Conservation (phyloP, 2,329 filamentous ascomycete species). For the Phialocephala subalpina region DNA sequence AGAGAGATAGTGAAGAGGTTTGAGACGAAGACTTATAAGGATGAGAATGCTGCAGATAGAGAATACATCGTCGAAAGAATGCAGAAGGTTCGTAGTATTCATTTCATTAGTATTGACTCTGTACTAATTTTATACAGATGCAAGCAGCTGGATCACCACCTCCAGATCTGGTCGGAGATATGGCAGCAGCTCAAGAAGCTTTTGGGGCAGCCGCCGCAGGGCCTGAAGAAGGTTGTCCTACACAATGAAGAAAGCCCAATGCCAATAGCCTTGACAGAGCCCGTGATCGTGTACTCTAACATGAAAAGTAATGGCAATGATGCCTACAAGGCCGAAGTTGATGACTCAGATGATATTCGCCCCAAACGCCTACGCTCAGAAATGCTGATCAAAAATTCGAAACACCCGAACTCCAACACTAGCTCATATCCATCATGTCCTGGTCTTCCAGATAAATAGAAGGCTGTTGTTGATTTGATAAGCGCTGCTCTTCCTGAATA, state of each 20-base stretch:
- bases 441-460: conserved; percentile 38
- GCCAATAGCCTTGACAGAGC: conserved; percentile 18
- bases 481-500: conserved; percentile 53
- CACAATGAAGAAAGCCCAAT: conserved; percentile 56
- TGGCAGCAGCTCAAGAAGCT: conserved; percentile 81
- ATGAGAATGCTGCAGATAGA: conserved; percentile 81
- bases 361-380: conserved; percentile 38
- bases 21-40: conserved; percentile 81
- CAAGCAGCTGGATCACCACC: conserved; percentile 93
- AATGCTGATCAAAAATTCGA: conserved; percentile 20
- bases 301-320: conserved; percentile 20
- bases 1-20: conserved; percentile 89
- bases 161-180: conserved; percentile 88
- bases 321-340: conserved; percentile 24
- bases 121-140: conserved; percentile 70
- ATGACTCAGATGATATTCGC: conserved; percentile 18
- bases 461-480: conserved; percentile 35
- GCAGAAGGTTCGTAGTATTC: conserved; percentile 78
- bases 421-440: conserved; percentile 43
- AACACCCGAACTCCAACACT: conserved; percentile 12
- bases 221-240: conserved; percentile 68
- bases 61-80: conserved; percentile 97
- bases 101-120: conserved; percentile 20
- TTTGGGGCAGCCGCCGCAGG: conserved; percentile 60
- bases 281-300: conserved; percentile 9